phyloP scores from a whole-genome alignment of 805 yeast species.

The Metschnikowia continentalis region DNA sequence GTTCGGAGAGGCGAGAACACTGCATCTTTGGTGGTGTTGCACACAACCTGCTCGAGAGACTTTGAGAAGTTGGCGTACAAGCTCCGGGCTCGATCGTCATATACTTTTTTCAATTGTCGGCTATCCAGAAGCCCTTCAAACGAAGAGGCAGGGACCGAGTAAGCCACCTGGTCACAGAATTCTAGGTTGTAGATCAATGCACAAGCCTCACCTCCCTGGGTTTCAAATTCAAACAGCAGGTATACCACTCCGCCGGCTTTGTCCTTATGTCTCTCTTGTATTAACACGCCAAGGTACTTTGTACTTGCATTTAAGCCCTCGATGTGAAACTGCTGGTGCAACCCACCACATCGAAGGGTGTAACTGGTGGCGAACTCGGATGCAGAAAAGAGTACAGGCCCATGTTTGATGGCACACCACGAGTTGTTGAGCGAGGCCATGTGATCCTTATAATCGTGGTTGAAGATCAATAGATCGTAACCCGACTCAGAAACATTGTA shows the following conservation, averaged over 20 bases:
- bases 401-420: slow-evolving; percentile 67
- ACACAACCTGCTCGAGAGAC: slow-evolving; percentile 71
- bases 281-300: slow-evolving; percentile 59
- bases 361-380: slow-evolving; percentile 27
- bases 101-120: slow-evolving; percentile 31
- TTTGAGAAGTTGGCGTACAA: slow-evolving; percentile 64
- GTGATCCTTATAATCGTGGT: slow-evolving; percentile 32
- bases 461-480: slow-evolving; percentile 46
- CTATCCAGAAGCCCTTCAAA: slow-evolving; percentile 6
- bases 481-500: slow-evolving; percentile 25
- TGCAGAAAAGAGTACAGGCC: slow-evolving; percentile 35
- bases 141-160: slow-evolving; percentile 65
- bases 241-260: slow-evolving; percentile 61
- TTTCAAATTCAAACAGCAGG: slow-evolving; percentile 51
- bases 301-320: slow-evolving; percentile 58
- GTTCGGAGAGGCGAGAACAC: slow-evolving; percentile 68
- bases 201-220: slow-evolving; percentile 56
- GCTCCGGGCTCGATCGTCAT: slow-evolving; percentile 59
- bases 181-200: slow-evolving; percentile 67
- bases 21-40: slow-evolving; percentile 64
- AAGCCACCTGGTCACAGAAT: slow-evolving; percentile 80
- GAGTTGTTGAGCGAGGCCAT: slow-evolving; percentile 46
- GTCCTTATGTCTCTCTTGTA: slow-evolving; percentile 39
- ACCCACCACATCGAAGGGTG: slow-evolving; percentile 44
- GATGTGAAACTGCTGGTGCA: slow-evolving; percentile 60